Evolutionary conservation across 108 stramenopile genomes (phyloP).

Genomic region (Pseudonitzschia delicatissima): DNA sequence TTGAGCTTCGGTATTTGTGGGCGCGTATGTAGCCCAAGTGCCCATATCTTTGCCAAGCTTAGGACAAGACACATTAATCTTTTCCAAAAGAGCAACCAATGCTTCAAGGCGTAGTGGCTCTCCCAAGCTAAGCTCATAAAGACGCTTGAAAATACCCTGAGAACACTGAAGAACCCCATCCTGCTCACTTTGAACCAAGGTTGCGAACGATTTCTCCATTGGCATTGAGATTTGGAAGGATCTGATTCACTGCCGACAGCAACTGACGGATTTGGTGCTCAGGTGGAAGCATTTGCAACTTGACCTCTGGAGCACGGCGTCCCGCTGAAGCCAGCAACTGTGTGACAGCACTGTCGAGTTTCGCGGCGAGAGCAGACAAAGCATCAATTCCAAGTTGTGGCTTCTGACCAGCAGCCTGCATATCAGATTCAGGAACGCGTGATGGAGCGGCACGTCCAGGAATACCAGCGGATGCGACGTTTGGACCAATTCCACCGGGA

Average conservation of each 20-base stretch:
- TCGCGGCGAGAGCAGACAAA: slow-evolving; percentile 63
- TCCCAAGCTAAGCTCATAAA: slow-evolving; percentile 86
- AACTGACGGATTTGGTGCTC: slow-evolving; percentile 91
- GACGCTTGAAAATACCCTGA: slow-evolving; percentile 94
- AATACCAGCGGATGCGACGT: slow-evolving; percentile 12
- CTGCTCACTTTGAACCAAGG: slow-evolving; percentile 62
- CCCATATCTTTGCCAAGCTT: slow-evolving; percentile 85
- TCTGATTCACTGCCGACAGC: slow-evolving; percentile 81
- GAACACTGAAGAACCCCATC: slow-evolving; percentile 90
- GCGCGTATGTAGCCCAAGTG: slow-evolving; percentile 92
- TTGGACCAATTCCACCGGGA: slow-evolving; percentile 31
- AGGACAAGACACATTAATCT: slow-evolving; percentile 77
- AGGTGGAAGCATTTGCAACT: slow-evolving; percentile 80
- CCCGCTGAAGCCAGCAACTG: slow-evolving; percentile 74
- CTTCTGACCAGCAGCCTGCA: slow-evolving; percentile 21
- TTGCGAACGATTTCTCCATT: slow-evolving; percentile 43
- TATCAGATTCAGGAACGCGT: slow-evolving; percentile 4
- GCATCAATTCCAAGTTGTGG: slow-evolving; percentile 58
- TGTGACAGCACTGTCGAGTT: slow-evolving; percentile 76
- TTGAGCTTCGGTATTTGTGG: slow-evolving; percentile 79
- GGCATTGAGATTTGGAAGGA: slow-evolving; percentile 48
- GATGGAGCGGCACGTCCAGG: slow-evolving; percentile 13
- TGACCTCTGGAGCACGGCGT: slow-evolving; percentile 81
- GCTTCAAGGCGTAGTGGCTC: slow-evolving; percentile 89
- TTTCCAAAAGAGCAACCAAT: slow-evolving; percentile 83